These are phyloP conservation scores for Colletotrichum musae DNA, from an alignment of 2,329 filamentous ascomycete species.

Conservation along the genomic window DNA sequence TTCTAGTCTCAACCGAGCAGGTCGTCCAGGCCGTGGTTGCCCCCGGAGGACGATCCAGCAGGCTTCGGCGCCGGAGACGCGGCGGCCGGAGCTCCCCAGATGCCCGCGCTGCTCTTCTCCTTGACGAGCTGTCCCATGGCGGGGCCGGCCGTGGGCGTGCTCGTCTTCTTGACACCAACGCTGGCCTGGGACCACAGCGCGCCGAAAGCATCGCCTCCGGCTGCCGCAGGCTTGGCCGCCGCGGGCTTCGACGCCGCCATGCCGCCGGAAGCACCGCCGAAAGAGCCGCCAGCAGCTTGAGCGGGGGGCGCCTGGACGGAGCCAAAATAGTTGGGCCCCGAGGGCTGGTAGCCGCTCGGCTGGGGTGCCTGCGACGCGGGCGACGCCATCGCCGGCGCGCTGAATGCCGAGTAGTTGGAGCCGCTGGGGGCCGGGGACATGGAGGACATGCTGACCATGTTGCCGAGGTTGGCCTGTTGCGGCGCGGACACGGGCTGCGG, in stretches of 20 bases:
- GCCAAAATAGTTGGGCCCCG: conserved; percentile 95
- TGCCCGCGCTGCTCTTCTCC: conserved; percentile 93
- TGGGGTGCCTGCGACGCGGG: conserved; percentile 65
- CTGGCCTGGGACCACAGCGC: conserved; percentile 86
- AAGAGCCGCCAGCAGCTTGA: conserved; percentile 44
- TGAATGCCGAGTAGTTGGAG: conserved; percentile 76
- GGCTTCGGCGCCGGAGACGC: conserved; percentile 49
- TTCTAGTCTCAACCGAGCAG: conserved; percentile 58
- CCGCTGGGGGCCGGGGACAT: conserved; percentile 79
- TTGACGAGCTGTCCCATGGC: conserved; percentile 97
- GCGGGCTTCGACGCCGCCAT: conserved; percentile 65
- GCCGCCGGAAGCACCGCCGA: conserved; percentile 44
- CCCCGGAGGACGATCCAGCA: conserved; percentile 33
- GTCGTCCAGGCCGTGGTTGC: conserved; percentile 60
- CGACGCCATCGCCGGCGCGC: conserved; percentile 59
- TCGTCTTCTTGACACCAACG: conserved; percentile 81
- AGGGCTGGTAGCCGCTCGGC: conserved; percentile 78
- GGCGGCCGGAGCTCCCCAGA: conserved; percentile 84
- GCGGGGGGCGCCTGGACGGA: conserved; percentile 72
- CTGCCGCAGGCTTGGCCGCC: conserved; percentile 67
- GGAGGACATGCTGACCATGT: conserved; percentile 84
- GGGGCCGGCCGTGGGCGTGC: conserved; percentile 74
- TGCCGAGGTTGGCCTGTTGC: conserved; percentile 84
- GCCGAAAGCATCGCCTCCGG: conserved; percentile 89
- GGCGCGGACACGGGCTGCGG: conserved; percentile 89